Percentiles rank a stretch among this genome's conserved stretches.
phyloP scores from a whole-genome alignment of 1,284 basidiomycete genomes.

The Leucoagaricus sp. region DNA sequence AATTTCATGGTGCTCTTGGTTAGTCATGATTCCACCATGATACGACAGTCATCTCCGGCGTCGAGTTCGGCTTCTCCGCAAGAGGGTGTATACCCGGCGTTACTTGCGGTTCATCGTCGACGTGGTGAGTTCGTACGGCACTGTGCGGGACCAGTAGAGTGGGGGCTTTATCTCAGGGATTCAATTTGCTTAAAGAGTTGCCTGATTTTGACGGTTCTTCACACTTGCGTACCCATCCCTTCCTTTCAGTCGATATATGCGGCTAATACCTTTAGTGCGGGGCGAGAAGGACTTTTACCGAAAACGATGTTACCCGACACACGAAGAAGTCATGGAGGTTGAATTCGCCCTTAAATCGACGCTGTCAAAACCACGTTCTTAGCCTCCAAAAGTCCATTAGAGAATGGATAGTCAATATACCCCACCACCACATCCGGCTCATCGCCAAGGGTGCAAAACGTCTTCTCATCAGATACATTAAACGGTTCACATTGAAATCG shows the following conservation, averaged over 20 bases:
- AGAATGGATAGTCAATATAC: conserved; percentile 45
- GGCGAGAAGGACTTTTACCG: conserved; percentile 40
- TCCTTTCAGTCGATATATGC: no score
- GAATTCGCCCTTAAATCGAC: no score
- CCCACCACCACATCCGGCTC: conserved; percentile 28
- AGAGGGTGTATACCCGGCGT: conserved; percentile 36
- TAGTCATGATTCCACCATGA: neutral
- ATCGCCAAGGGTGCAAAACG: conserved; percentile 34
- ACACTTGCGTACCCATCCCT: neutral
- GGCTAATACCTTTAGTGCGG: neutral
- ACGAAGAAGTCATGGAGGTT: conserved; percentile 52
- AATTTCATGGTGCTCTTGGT: conserved; percentile 47
- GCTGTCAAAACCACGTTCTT: no score
- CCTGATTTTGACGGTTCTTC: conserved; percentile 33
- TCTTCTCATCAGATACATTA: conserved; percentile 30
- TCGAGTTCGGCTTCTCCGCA: neutral
- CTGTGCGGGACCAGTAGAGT: conserved; percentile 55
- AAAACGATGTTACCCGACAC: conserved; percentile 57
- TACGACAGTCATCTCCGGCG: conserved; percentile 14
- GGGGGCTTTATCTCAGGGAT: conserved; percentile 52
- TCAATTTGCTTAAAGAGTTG: conserved; percentile 54
- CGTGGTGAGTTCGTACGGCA: conserved; percentile 67
- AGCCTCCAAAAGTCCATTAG: conserved; percentile 13
- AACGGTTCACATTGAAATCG: no score
- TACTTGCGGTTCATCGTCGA: conserved; percentile 67